Conservation (phyloP, 345 rosid genomes). For the Clausena lansium region DNA sequence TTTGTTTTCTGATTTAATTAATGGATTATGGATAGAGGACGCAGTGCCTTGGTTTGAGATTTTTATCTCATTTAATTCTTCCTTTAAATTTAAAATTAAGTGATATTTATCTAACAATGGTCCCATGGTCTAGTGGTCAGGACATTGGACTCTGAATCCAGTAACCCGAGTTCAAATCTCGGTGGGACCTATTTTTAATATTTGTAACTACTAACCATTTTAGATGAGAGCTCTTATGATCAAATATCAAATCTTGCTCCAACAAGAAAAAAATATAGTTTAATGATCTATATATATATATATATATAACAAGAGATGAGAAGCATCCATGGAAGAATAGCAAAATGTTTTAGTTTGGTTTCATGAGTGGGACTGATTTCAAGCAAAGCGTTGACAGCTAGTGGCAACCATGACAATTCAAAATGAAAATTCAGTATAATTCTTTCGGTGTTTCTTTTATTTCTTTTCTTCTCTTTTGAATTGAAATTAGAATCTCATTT, state of each 20-base stretch:
- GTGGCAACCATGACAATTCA: background rate
- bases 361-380: background rate
- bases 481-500: conserved; percentile 16
- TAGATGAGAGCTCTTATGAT: no score
- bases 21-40: no score
- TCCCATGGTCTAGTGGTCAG: conserved; percentile 91
- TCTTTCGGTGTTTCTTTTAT: conserved; percentile 11
- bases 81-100: fast-evolving
- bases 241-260: no score
- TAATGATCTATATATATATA: background rate
- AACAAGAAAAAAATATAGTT: background rate
- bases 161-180: conserved; percentile 99
- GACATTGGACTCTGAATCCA: conserved; percentile 98
- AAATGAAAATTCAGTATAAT: conserved; percentile 8
- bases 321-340: background rate
- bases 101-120: no score
- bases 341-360: background rate
- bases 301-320: background rate
- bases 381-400: no score
- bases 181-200: no score
- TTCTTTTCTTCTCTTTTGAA: conserved; percentile 16
- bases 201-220: no score
- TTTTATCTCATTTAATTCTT: no score
- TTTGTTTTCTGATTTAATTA: no score
- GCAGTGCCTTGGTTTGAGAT: no score